Evolutionary conservation across 495 filamentous ascomycete species (phyloP).

Genomic region (Melanomma pulvis-pyrius): DNA sequence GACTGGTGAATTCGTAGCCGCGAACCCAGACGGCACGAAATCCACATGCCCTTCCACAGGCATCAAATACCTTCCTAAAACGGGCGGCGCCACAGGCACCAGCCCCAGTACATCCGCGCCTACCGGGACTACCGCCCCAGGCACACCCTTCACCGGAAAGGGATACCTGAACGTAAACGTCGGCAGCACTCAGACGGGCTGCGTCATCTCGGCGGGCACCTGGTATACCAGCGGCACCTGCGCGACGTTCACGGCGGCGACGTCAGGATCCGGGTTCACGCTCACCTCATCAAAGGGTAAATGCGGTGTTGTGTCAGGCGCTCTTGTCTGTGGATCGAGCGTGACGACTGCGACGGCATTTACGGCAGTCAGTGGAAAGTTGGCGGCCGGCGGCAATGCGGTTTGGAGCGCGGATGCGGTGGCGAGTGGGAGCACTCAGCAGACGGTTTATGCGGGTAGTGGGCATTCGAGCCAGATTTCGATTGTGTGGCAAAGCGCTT

Average conservation of each 20-base stretch:
- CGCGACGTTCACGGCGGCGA: conserved; percentile 62
- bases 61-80: conserved; percentile 71
- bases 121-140: conserved; percentile 49
- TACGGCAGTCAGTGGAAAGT: conserved; percentile 22
- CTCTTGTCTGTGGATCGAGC: conserved; percentile 37
- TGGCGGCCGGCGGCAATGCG: conserved; percentile 36
- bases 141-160: conserved; percentile 55
- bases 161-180: conserved; percentile 64
- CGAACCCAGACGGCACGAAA: conserved; percentile 62
- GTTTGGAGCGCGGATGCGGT: conserved; percentile 41
- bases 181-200: conserved; percentile 59
- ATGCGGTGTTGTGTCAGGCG: conserved; percentile 41
- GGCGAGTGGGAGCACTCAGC: conserved; percentile 39
- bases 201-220: conserved; percentile 67
- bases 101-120: conserved; percentile 40
- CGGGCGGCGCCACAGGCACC: conserved; percentile 18
- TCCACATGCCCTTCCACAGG: conserved; percentile 64
- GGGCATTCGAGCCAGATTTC: conserved; percentile 9
- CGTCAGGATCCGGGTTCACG: conserved; percentile 37
- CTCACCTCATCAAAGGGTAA: conserved; percentile 42
- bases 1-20: conserved; percentile 71
- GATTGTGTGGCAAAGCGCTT: conserved; percentile 33
- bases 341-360: conserved; percentile 38
- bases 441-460: conserved; percentile 33
- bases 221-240: conserved; percentile 74